These are phyloP conservation scores for Prototheca wickerhamii DNA, from an alignment of 163 green algal species.

Conservation along the genomic window DNA sequence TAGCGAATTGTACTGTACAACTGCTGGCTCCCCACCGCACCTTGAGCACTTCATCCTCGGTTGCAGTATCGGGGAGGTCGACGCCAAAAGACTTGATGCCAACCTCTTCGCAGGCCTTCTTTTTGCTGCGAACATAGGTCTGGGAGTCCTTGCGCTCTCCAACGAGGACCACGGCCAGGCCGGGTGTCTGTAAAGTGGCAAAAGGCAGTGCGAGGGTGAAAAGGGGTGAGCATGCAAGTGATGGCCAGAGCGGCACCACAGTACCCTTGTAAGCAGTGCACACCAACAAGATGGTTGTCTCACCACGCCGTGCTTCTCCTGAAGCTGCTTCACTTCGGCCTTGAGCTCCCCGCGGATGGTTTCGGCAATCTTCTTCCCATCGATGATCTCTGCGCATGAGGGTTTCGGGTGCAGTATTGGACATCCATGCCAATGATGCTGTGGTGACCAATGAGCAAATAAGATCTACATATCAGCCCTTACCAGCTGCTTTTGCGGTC, in stretches of 20 bases:
- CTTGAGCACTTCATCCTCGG: constrained; percentile 67
- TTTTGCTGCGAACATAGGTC: constrained; percentile 89
- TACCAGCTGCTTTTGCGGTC: too few relatives aligned
- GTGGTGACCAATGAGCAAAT: too few relatives aligned
- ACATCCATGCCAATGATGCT: too few relatives aligned
- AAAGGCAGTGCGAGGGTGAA: neutral
- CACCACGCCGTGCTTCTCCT: constrained; percentile 56
- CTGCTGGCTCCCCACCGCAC: constrained; percentile 4
- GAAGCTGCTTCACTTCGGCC: constrained; percentile 56
- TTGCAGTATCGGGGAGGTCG: constrained; percentile 65
- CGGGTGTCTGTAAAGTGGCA: constrained; percentile 65
- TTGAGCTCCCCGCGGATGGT: constrained; percentile 74
- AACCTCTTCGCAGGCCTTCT: constrained; percentile 76
- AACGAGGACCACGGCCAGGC: constrained; percentile 88
- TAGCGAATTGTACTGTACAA: too few relatives aligned
- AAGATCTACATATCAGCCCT: too few relatives aligned
- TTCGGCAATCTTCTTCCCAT: constrained; percentile 80
- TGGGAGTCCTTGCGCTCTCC: constrained; percentile 82
- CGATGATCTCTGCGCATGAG: constrained; percentile 59
- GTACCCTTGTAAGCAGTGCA: too few relatives aligned
- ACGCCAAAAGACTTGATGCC: constrained; percentile 73
- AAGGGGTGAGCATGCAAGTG: neutral
- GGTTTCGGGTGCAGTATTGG: too few relatives aligned
- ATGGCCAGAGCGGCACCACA: too few relatives aligned
- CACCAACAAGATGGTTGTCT: too few relatives aligned